A percentile compares a stretch with the other conserved stretches of the same genome.
Evolutionary conservation across 2,329 filamentous ascomycete genomes (phyloP).

Genomic region (Celoporthe dispersa): DNA sequence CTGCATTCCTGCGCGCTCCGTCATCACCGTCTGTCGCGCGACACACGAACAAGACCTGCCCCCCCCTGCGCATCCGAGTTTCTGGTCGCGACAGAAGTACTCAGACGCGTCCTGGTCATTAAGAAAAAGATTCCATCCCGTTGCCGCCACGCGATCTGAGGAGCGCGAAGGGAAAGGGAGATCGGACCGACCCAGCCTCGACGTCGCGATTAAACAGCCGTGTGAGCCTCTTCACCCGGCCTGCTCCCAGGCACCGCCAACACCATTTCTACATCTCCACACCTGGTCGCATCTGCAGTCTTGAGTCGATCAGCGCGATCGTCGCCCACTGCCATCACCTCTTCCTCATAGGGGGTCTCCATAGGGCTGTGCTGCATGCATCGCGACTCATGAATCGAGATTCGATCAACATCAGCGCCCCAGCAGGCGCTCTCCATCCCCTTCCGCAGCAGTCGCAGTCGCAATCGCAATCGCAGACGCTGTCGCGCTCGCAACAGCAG

Average conservation of each 20-base stretch:
- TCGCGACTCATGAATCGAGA: conserved; percentile 41
- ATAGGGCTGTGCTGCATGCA: conserved; percentile 38
- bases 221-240: conserved; percentile 14
- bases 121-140: neutral
- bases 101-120: conserved; percentile 22
- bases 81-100: conserved; percentile 16
- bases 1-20: conserved; percentile 19
- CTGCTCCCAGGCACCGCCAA: conserved; percentile 26
- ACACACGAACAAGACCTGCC: conserved; percentile 6
- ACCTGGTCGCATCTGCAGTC: conserved; percentile 32
- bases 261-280: conserved; percentile 30
- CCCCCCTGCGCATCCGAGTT: conserved; percentile 16
- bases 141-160: neutral
- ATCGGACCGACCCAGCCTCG: neutral
- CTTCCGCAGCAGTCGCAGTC: conserved; percentile 16
- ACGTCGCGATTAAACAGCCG: conserved; percentile 8
- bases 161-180: neutral
- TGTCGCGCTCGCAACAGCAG: conserved; percentile 19
- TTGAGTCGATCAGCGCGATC: conserved; percentile 40
- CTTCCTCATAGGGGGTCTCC: conserved; percentile 25
- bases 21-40: conserved; percentile 20
- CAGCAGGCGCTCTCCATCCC: conserved; percentile 33
- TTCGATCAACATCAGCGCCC: conserved; percentile 34
- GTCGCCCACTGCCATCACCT: conserved; percentile 33
- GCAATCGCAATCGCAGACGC: conserved; percentile 20